Percentiles rank a stretch among this genome's conserved stretches.
Conservation (phyloP, 345 rosid species). For the Citrus australasica region DNA sequence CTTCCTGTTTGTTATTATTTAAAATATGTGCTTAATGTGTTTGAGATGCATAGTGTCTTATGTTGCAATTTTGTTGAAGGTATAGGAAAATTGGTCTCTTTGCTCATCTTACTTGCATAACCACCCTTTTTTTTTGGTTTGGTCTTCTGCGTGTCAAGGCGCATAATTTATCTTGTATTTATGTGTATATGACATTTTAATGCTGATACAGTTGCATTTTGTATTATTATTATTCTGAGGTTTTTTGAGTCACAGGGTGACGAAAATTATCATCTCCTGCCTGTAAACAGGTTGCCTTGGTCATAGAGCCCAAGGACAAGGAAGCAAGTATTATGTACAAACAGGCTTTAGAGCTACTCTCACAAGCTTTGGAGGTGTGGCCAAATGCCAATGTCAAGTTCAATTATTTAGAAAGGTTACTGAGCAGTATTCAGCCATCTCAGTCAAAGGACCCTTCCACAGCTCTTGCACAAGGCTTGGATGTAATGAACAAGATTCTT, state of each 20-base stretch:
- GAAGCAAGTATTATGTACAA: conserved; percentile 88
- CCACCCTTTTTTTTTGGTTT: not conserved
- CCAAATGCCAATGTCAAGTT: conserved; percentile 96
- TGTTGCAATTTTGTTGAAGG: not conserved
- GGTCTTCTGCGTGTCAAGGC: not conserved
- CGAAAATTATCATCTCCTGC: not conserved
- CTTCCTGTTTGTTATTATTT: not conserved
- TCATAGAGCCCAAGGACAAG: conserved; percentile 98
- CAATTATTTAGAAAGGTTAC: conserved; percentile 88
- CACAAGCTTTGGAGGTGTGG: conserved; percentile 98
- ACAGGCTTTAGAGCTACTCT: conserved; percentile 90
- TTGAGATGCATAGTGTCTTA: not conserved
- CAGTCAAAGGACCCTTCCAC: conserved; percentile 97
- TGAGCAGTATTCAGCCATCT: conserved; percentile 83
- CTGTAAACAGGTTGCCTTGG: conserved; percentile 84
- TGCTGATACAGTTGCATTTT: not conserved
- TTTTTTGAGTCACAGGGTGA: not conserved
- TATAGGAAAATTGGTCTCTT: not conserved
- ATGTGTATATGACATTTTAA: not conserved
- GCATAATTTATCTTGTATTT: not conserved
- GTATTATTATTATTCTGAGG: not conserved
- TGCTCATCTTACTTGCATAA: not conserved
- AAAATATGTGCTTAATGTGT: not conserved
- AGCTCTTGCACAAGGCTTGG: conserved; percentile 97
- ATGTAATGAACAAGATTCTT: conserved; percentile 97